Base-by-base conservation (phyloP, 2,329 filamentous ascomycete genomes). In the Beauveria brongniartii region DNA sequence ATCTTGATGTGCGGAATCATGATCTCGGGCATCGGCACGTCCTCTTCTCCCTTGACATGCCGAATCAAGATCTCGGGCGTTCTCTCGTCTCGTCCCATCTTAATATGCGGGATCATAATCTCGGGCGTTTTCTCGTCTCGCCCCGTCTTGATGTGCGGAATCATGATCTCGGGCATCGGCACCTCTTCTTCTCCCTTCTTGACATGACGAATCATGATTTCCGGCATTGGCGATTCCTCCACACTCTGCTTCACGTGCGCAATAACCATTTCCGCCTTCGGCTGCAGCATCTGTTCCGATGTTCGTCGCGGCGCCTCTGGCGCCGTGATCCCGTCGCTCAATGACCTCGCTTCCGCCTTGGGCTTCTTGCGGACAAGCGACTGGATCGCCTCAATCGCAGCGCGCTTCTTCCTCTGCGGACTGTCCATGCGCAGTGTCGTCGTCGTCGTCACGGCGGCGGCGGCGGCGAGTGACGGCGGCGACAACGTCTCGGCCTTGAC, bases 381-480 rank as follows among this genome's bases (percentile, higher is more conserved):
- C 66, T 87, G 84, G 18, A 87, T 80, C 40, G 83, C 82, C 65
- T 86, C 83, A 59, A 87, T 87, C 1, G 84, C 84, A 18, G 82
- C 76, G 43, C 78, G 76, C 67, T 83, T 82, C 67, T 79, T 80
- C 68, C 82, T 84, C 57, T 75, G 76, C 16, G 80, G 78, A 50
- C 78, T 78, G 64, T 82, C 75, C 55, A 79, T 63, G 18, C 76
- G 74, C 8, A 77, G 76, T 10, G 57, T 30, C 22, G 40, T 16
- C 0, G 73, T 77, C n/a, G 77, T 57, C 5, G 68, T 63, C 2
- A 57, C 64, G 2, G 63, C 18, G 56, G 61, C 51, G 56, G 61
- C 51, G 24, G 63, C 63, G 24, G 65, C 34, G 34, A 14, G 65
- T 2, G 63, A 63, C 12, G 48, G 58, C 22, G 56, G 59, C 22